Conservation (phyloP, 371 early-diverging fungal species). For the Modicella reniformis region DNA sequence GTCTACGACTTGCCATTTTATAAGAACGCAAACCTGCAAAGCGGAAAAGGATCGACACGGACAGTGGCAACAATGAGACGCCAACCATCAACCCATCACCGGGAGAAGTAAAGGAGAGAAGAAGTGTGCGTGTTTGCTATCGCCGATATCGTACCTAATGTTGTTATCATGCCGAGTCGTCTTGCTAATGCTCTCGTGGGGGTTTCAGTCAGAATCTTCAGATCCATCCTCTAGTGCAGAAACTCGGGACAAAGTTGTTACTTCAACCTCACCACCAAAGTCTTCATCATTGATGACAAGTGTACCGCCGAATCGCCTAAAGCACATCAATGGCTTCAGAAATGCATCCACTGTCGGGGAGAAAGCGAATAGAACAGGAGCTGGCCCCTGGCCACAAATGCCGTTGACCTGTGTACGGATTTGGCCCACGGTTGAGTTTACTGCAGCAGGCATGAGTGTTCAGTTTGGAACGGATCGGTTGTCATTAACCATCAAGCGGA, state of each 20-base stretch:
- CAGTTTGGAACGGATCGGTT: constrained; percentile 42
- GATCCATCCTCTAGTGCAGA: constrained; percentile 6
- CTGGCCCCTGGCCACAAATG: constrained; percentile 34
- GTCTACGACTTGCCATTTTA: background rate
- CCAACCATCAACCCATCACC: background rate
- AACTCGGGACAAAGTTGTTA: background rate
- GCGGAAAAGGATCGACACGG: constrained; percentile 26
- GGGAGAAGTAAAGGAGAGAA: constrained; percentile 9
- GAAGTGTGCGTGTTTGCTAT: constrained; percentile 15
- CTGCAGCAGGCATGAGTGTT: constrained; percentile 29
- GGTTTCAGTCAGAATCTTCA: constrained; percentile 17
- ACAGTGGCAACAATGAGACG: constrained; percentile 1
- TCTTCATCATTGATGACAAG: constrained; percentile 6
- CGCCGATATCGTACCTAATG: background rate
- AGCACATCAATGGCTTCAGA: constrained; percentile 15
- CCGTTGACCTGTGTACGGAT: constrained; percentile 33
- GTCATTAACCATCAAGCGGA: constrained; percentile 30
- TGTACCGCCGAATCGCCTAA: background rate
- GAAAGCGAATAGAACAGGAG: constrained; percentile 1
- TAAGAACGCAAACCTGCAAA: constrained; percentile 34
- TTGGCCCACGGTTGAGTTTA: constrained; percentile 29
- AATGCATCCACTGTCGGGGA: background rate
- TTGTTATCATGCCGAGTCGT: background rate
- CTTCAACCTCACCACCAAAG: constrained; percentile 14
- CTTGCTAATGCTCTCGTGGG: background rate